Evolutionary conservation across 1,284 basidiomycete species (phyloP).

Genomic region (Earliella scabrosa): DNA sequence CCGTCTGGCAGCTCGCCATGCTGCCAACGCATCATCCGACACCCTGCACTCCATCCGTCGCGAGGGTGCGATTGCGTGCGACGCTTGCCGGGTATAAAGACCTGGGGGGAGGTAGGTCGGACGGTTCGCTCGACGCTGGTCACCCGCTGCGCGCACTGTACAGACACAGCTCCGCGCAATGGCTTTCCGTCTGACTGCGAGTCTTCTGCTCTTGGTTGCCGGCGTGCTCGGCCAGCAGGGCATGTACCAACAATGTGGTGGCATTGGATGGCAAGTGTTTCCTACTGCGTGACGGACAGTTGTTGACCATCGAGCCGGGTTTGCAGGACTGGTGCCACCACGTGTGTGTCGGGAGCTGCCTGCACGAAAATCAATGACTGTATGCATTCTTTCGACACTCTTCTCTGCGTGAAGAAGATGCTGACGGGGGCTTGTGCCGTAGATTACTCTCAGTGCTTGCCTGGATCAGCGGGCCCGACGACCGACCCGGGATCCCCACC

Average conservation of each 20-base stretch:
- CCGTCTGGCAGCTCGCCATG: conserved; percentile 14
- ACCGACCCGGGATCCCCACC: conserved; percentile 54
- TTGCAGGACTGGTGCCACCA: conserved; percentile 47
- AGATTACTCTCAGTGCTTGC: conserved; percentile 56
- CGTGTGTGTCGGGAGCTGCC: conserved; percentile 44
- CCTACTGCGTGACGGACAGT: not conserved
- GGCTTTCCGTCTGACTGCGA: conserved; percentile 18
- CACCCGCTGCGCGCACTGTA: not conserved
- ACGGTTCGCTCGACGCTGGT: not conserved
- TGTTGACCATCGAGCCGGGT: too few species aligned
- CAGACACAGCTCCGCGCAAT: conserved; percentile 13
- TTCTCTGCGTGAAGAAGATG: not conserved
- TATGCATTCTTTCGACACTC: conserved; percentile 27
- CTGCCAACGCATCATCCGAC: conserved; percentile 4
- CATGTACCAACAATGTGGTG: conserved; percentile 51
- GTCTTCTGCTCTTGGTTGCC: conserved; percentile 18
- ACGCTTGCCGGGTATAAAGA: conserved; percentile 12
- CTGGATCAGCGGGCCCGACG: conserved; percentile 33
- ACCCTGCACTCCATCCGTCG: not conserved
- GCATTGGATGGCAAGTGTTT: conserved; percentile 48
- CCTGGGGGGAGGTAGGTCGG: not conserved
- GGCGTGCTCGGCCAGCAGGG: conserved; percentile 31
- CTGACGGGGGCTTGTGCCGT: not conserved
- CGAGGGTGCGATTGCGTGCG: not conserved
- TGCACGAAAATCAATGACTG: conserved; percentile 48